These are phyloP conservation scores for Pseudopithomyces maydicus DNA, from an alignment of 2,329 filamentous ascomycete genomes.

Conservation along the genomic window DNA sequence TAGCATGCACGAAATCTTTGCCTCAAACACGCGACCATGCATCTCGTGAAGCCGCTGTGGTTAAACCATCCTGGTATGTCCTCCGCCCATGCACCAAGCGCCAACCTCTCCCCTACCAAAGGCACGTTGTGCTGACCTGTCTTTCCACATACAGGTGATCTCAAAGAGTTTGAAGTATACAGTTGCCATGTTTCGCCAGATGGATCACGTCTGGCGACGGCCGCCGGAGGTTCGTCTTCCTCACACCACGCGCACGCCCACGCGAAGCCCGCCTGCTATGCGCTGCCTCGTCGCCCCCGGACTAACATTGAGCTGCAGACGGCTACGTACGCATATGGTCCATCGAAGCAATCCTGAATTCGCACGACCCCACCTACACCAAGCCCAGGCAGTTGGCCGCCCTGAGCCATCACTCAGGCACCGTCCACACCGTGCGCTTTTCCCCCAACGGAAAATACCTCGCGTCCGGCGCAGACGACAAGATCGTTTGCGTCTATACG, in stretches of 20 bases:
- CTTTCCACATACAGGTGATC: constrained; percentile 69
- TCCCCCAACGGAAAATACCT: constrained; percentile 94
- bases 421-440: constrained; percentile 95
- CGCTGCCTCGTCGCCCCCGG: constrained; percentile 14
- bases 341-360: constrained; percentile 87
- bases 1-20: constrained; percentile 28
- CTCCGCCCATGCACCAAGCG: constrained; percentile 11
- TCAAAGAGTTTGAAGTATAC: constrained; percentile 98
- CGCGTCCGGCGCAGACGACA: constrained; percentile 96
- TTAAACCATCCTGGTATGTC: constrained; percentile 83
- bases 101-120: background rate
- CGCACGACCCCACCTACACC: constrained; percentile 71
- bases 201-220: constrained; percentile 87
- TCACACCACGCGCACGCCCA: constrained; percentile 15
- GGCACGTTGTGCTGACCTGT: background rate
- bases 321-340: constrained; percentile 98
- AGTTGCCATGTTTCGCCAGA: constrained; percentile 97
- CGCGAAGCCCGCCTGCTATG: constrained; percentile 23
- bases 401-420: constrained; percentile 97
- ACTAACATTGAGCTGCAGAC: constrained; percentile 59
- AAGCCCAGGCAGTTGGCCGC: constrained; percentile 93
- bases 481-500: constrained; percentile 97
- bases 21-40: constrained; percentile 46
- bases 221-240: constrained; percentile 75
- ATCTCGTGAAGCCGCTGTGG: constrained; percentile 91